Base-by-base conservation (phyloP, 2,329 filamentous ascomycete genomes). In the Grosmannia huntii region DNA sequence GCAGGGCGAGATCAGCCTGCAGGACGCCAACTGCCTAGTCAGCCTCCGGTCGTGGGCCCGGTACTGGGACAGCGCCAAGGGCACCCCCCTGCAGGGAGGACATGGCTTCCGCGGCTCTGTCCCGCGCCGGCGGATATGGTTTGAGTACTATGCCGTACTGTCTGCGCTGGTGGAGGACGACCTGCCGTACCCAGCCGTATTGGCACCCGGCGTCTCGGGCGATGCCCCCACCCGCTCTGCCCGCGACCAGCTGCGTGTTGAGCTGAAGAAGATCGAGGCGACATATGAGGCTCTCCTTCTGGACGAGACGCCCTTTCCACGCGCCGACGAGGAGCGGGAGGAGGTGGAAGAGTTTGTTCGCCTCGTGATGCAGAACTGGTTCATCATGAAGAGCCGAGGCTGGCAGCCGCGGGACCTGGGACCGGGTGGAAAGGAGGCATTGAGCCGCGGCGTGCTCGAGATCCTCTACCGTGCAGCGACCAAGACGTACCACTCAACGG, bases 401-500 rank as follows among this genome's bases (percentile, higher is more conserved):
- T 96, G 91, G 91, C 80, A 78, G 49, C 87, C 95, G 62, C 75
- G 83, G 57, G 90, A 96, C 63, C 77, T 96, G 31, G 90, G 89
- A 4, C 82, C 86, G 65, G 90, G 88, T 6, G 91, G 90, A 10
- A 87, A 90, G 65, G 83, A 86, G 66, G 82, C 79, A 25, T 75
- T 92, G 21, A 87, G 87, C 62, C 83, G 86, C 57, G 84, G 84
- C 55, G 84, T 95, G 36, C 79, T 99, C 48, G 91, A 94, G 70
- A 88, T 90, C 31, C 77, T 99, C 7, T 99, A 97, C 70, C 86
- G 87, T 46, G 89, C 91, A 25, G 89, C 92, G 9, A 90, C 87
- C 11, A 96, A 94, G 70, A 96, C 91, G 0, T 99, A 94, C 67
- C 94, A 99, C 71, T 99, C 94, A 1, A 95, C 92, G 1, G 76